Evolutionary conservation across 2,329 filamentous ascomycete species (phyloP).

Genomic region (Fusarium sp.): DNA sequence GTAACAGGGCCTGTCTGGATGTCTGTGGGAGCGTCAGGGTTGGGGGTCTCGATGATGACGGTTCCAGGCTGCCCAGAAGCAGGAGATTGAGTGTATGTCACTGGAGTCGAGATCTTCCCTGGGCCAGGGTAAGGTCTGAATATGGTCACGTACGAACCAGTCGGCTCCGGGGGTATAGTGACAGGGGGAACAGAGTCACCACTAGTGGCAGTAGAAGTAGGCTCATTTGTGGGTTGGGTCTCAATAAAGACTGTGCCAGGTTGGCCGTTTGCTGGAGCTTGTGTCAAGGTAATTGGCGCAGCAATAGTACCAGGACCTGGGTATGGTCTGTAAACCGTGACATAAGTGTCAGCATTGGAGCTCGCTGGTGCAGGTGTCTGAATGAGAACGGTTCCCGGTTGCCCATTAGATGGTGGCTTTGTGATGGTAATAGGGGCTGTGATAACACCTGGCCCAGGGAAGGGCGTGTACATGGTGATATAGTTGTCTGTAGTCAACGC

Average conservation of each 20-base stretch:
- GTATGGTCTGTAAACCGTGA: conserved; percentile 35
- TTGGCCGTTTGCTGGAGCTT: conserved; percentile 29
- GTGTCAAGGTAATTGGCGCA: conserved; percentile 33
- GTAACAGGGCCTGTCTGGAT: conserved; percentile 24
- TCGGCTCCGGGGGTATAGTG: conserved; percentile 25
- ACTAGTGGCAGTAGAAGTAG: not conserved
- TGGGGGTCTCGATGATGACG: conserved; percentile 34
- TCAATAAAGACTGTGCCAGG: conserved; percentile 36
- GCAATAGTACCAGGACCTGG: conserved; percentile 31
- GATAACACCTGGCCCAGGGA: conserved; percentile 27
- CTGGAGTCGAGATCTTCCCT: conserved; percentile 18
- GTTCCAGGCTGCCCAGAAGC: conserved; percentile 27
- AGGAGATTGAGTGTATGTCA: conserved; percentile 30
- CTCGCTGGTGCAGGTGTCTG: conserved; percentile 29
- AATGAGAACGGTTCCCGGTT: conserved; percentile 32
- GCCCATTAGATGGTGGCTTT: conserved; percentile 17
- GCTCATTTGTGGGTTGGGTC: conserved; percentile 16
- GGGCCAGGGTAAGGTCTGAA: conserved; percentile 30
- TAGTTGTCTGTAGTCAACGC: conserved; percentile 21
- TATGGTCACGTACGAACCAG: conserved; percentile 31
- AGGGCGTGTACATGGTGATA: conserved; percentile 34
- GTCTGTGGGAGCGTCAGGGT: conserved; percentile 20
- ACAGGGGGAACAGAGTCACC: conserved; percentile 2
- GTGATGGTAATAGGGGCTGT: conserved; percentile 30
- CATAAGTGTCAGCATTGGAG: conserved; percentile 25